Conservation (phyloP, 495 filamentous ascomycete species). For the Penicillium ucsense region DNA sequence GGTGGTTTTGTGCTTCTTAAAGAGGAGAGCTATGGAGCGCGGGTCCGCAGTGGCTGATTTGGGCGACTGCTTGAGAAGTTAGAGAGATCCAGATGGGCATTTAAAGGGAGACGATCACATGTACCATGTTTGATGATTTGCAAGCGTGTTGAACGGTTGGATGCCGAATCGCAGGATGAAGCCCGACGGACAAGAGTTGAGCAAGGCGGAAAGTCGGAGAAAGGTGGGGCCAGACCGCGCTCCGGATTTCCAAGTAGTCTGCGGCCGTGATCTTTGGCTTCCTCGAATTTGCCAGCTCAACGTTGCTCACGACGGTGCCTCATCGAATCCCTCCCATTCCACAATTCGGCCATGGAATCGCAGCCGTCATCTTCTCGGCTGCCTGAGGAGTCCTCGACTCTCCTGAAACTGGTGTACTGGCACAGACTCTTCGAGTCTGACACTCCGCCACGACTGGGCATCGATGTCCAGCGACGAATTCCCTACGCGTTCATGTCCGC, state of each 20-base stretch:
- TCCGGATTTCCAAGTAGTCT: background rate
- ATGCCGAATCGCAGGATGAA: background rate
- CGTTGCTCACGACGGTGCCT: no score
- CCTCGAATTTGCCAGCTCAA: background rate
- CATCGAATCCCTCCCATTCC: background rate
- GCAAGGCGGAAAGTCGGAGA: conserved; percentile 12
- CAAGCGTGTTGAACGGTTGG: no score
- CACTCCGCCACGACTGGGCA: conserved; percentile 47
- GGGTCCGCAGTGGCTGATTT: conserved; percentile 24
- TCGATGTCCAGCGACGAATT: conserved; percentile 55
- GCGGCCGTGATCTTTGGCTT: background rate
- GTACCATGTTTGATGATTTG: background rate
- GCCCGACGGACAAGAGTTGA: background rate
- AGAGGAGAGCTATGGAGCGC: conserved; percentile 53
- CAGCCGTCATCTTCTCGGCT: conserved; percentile 6
- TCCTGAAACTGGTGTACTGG: conserved; percentile 27
- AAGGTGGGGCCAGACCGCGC: conserved; percentile 2
- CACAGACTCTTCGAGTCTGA: conserved; percentile 37
- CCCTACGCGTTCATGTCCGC: conserved; percentile 48
- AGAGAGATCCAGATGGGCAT: background rate
- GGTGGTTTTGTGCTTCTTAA: conserved; percentile 73
- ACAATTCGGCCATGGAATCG: conserved; percentile 16
- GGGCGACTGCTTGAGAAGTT: conserved; percentile 4
- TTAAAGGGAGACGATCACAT: background rate
- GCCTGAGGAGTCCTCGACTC: conserved; percentile 11